Evolutionary conservation across 2,329 filamentous ascomycete genomes (phyloP), one percentile per base, ranked within the genome.

Genomic region (Cladosporium sp.): DNA sequence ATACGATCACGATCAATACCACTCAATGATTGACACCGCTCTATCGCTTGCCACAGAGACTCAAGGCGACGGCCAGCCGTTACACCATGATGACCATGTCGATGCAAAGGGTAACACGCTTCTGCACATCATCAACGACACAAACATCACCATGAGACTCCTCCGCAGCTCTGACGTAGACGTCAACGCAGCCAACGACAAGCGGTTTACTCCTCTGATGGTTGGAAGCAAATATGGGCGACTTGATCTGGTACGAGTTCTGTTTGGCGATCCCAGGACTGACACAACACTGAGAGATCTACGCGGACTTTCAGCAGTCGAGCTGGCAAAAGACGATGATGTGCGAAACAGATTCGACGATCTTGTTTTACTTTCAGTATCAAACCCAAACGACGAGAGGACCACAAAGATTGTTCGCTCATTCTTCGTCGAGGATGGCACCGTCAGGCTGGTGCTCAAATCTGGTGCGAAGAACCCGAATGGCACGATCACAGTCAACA

Each of bases 211-310:
- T 0, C 90, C 95, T 1, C 83, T 99, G 65, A 99, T 99, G 95
- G 91, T 99, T 68, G 94, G 94, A 8, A 98, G 94, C 85, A 99
- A 99, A 78, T 99, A 98, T 75, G 95, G 95, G 38, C 88, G 95
- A 68, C 90, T 96, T 64, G 95, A 98, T 73, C 92, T 97, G 83
- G 94, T 99, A 21, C 86, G 93, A 66, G 89, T 90, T 11, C 84
- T 99, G 6, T 98, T 96, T 77, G 86, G 90, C 51, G 95, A 99
- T 75, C 87, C 92, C 28, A 85, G 96, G 71, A 92, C 97, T 4
- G 95, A 99, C 75, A 80, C 94, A 15, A 88, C 90, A 51, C 88
- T 93, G 34, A 91, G 90, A 77, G 96, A 99, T 76, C 80, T 92
- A 18, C 87, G 95, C 67, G 95, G 95, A 0, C 83, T 99, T 72